Evolutionary conservation across 257 asterid species (phyloP).

Genomic region (Buddleja alternifolia): DNA sequence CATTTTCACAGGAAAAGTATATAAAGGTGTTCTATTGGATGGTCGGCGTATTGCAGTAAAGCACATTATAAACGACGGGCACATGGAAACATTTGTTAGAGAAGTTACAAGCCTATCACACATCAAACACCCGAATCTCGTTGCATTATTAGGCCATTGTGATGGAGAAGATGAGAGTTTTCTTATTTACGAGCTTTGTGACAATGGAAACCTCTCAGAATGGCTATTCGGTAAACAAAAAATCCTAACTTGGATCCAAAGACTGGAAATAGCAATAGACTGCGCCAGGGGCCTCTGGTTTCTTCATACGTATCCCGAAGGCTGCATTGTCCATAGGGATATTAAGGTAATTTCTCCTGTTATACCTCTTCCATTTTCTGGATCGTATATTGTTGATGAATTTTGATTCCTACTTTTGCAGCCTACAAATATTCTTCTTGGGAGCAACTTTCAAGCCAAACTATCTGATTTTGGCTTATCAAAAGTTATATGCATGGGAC

Average conservation of each 20-base stretch:
- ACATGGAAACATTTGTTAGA: slow-evolving; percentile 78
- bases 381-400: neutral
- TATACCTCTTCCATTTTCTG: neutral
- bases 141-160: slow-evolving; percentile 66
- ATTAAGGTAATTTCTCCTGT: slow-evolving; percentile 49
- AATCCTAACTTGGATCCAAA: slow-evolving; percentile 61
- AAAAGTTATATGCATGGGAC: slow-evolving; percentile 62
- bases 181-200: slow-evolving; percentile 76
- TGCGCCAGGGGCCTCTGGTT: slow-evolving; percentile 75
- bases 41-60: slow-evolving; percentile 64
- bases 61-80: slow-evolving; percentile 78
- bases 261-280: slow-evolving; percentile 67
- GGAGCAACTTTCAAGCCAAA: slow-evolving; percentile 58
- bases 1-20: slow-evolving; percentile 63
- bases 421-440: slow-evolving; percentile 85
- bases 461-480: slow-evolving; percentile 82
- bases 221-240: slow-evolving; percentile 81
- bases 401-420: slow-evolving; percentile 32
- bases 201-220: slow-evolving; percentile 79
- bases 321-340: slow-evolving; percentile 84
- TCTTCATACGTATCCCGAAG: slow-evolving; percentile 80
- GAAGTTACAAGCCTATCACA: slow-evolving; percentile 83
- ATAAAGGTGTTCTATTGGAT: slow-evolving; percentile 57
- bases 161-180: slow-evolving; percentile 78
- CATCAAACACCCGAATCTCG: slow-evolving; percentile 78